Percentiles rank a stretch among this genome's conserved stretches.
Conservation (phyloP, 2,329 filamentous ascomycete species). For the Trichoderma gracile region DNA sequence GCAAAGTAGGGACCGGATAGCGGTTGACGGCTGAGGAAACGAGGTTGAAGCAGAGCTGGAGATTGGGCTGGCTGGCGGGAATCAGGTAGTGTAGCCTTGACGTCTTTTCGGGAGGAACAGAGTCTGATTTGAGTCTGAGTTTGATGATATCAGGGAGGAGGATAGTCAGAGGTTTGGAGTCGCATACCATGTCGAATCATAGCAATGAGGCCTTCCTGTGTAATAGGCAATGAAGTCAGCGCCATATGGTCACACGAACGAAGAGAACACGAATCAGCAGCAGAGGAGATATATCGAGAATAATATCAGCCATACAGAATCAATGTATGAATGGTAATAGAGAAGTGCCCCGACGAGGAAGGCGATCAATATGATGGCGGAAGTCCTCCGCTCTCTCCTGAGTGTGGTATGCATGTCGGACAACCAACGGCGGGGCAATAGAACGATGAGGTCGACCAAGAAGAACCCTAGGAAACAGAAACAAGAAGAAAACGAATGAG, state of each 20-base stretch:
- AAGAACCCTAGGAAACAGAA: not conserved
- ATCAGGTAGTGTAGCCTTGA: slow-evolving; percentile 43
- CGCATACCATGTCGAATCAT: slow-evolving; percentile 1
- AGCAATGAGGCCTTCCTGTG: slow-evolving; percentile 16
- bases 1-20: slow-evolving; percentile 42
- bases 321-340: slow-evolving; percentile 25
- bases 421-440: slow-evolving; percentile 8
- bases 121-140: not conserved
- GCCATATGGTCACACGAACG: not conserved
- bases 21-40: slow-evolving; percentile 42
- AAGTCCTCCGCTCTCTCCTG: slow-evolving; percentile 24
- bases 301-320: slow-evolving; percentile 19
- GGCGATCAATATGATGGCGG: slow-evolving; percentile 11
- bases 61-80: slow-evolving; percentile 41
- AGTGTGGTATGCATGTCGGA: slow-evolving; percentile 20
- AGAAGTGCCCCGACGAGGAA: slow-evolving; percentile 17
- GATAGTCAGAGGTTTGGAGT: not conserved
- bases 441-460: not conserved
- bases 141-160: not conserved
- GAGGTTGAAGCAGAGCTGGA: slow-evolving; percentile 43
- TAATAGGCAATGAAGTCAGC: not conserved
- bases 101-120: slow-evolving; percentile 20
- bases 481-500: not conserved
- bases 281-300: not conserved
- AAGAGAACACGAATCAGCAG: not conserved